These are phyloP conservation scores for Adansonia rubrostipa DNA, from an alignment of 441 rosid genomes.

Conservation along the genomic window DNA sequence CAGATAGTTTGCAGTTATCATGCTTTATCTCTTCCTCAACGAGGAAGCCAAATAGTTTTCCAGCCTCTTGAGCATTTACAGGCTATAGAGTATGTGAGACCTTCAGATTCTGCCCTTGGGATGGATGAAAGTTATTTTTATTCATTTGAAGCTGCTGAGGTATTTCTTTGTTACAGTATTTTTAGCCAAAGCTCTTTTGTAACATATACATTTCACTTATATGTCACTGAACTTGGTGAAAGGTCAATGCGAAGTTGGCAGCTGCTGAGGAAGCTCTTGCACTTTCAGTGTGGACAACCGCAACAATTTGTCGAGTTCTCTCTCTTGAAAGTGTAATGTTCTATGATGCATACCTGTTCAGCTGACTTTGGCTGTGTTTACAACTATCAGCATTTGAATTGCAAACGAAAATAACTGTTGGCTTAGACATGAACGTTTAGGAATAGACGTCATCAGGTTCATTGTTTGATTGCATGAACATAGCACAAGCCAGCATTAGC, in stretches of 20 bases:
- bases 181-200: slow-evolving; percentile 21
- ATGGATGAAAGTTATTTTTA: slow-evolving; percentile 44
- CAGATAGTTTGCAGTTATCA: slow-evolving; percentile 89
- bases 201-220: slow-evolving; percentile 29
- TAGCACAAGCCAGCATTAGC: neutral
- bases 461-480: neutral
- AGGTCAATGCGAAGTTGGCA: slow-evolving; percentile 73
- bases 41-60: slow-evolving; percentile 70
- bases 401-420: neutral
- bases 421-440: neutral
- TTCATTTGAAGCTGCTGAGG: slow-evolving; percentile 68
- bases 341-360: slow-evolving; percentile 29
- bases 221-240: slow-evolving; percentile 37
- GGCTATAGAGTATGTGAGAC: slow-evolving; percentile 74
- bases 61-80: slow-evolving; percentile 92
- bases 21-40: slow-evolving; percentile 62
- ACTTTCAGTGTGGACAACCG: slow-evolving; percentile 91
- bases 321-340: slow-evolving; percentile 85
- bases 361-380: slow-evolving; percentile 13
- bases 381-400: neutral
- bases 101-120: slow-evolving; percentile 63
- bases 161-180: slow-evolving; percentile 36
- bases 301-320: slow-evolving; percentile 86
- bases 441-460: neutral
- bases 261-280: slow-evolving; percentile 93